These are phyloP conservation scores for Mucor racemosus DNA, from an alignment of 371 early-diverging fungal species.

Conservation along the genomic window DNA sequence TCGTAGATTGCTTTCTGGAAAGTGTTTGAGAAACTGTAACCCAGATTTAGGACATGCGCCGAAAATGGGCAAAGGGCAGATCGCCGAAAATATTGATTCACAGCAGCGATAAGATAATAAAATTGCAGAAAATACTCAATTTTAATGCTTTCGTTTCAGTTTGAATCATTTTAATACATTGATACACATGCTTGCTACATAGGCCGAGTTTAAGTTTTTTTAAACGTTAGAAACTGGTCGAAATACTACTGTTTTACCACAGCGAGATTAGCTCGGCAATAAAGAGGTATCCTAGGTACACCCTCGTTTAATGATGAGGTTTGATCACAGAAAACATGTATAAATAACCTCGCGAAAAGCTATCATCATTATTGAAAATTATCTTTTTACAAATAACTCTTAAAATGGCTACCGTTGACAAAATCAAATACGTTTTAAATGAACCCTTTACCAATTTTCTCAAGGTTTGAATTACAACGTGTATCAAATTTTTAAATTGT, in stretches of 20 bases:
- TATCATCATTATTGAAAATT: background rate
- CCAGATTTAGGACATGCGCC: too few species aligned
- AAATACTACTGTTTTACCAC: too few species aligned
- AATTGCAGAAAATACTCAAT: background rate
- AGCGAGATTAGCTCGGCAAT: background rate
- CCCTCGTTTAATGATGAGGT: background rate
- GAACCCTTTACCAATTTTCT: constrained; percentile 6
- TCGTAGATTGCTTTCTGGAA: too few species aligned
- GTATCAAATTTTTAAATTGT: too few species aligned
- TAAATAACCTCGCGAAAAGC: background rate
- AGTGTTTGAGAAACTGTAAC: too few species aligned
- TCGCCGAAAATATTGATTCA: background rate
- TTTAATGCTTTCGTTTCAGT: too few species aligned
- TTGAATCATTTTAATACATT: background rate
- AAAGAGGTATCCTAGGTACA: background rate
- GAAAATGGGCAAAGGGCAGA: background rate
- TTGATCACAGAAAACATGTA: background rate
- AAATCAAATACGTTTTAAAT: background rate
- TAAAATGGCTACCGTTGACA: constrained; percentile 9
- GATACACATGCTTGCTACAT: background rate
- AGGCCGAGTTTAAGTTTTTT: background rate
- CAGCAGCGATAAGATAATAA: background rate
- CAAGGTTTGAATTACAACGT: background rate
- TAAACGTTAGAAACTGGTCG: background rate
- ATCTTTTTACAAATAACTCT: background rate